These are phyloP conservation scores for Cryptosporidium bovis DNA, from an alignment of 169 alveolate genomes.

Conservation along the genomic window DNA sequence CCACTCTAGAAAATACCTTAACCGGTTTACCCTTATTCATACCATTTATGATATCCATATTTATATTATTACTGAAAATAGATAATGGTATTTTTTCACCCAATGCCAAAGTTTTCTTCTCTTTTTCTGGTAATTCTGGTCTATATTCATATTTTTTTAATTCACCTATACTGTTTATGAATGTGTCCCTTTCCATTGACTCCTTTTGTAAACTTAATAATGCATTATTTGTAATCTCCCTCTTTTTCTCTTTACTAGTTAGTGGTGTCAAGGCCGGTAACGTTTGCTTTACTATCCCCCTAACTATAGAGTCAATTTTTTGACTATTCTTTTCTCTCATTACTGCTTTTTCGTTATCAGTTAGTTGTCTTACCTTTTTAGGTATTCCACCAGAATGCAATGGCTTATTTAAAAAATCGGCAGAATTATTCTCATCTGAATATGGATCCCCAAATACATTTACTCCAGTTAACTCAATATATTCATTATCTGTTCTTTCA, in stretches of 20 bases:
- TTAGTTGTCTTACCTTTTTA: constrained; percentile 41
- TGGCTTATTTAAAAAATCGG: constrained; percentile 21
- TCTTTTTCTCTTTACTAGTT: constrained; percentile 31
- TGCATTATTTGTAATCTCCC: constrained; percentile 28
- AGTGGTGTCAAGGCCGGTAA: constrained; percentile 39
- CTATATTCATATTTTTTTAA: neutral
- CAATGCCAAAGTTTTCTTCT: constrained; percentile 4
- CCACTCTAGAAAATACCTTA: constrained; percentile 27
- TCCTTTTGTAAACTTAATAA: constrained; percentile 24
- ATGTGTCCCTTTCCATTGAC: constrained; percentile 15
- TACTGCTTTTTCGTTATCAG: constrained; percentile 61
- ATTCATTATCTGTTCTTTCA: constrained; percentile 67
- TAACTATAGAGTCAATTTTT: constrained; percentile 47
- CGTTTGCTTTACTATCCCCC: constrained; percentile 49
- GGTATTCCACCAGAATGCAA: constrained; percentile 53
- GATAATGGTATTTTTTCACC: constrained; percentile 32
- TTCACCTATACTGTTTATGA: constrained; percentile 10
- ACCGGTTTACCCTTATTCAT: neutral
- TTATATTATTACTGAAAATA: too few species aligned
- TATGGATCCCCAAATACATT: constrained; percentile 74
- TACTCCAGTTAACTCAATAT: constrained; percentile 52
- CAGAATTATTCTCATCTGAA: constrained; percentile 30
- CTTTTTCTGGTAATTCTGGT: constrained; percentile 31
- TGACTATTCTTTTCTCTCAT: constrained; percentile 22
- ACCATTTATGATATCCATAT: neutral